These are phyloP conservation scores for Penicillium taxi DNA, from an alignment of 495 filamentous ascomycete genomes.

Conservation along the genomic window DNA sequence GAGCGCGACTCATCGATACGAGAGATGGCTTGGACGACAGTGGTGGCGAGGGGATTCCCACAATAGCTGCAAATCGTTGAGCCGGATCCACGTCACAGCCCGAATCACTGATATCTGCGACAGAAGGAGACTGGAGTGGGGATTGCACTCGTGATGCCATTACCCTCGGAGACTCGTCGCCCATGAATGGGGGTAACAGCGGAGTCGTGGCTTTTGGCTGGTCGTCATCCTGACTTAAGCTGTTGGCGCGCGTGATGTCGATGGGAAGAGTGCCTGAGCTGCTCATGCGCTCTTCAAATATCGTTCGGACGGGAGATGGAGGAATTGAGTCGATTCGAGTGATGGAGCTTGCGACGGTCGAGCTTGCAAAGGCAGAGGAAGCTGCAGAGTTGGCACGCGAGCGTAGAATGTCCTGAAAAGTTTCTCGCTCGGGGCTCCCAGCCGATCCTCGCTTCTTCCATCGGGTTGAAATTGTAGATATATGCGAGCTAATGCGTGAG, in stretches of 20 bases:
- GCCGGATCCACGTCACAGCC: conserved; percentile 27
- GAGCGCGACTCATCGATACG: conserved; percentile 58
- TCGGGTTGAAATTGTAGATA: conserved; percentile 64
- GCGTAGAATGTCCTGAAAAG: conserved; percentile 29
- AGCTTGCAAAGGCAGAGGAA: conserved; percentile 61
- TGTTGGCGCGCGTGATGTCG: conserved; percentile 52
- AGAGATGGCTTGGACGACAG: conserved; percentile 72
- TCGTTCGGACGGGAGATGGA: conserved; percentile 57
- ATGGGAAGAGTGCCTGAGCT: conserved; percentile 41
- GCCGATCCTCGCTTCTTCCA: conserved; percentile 49
- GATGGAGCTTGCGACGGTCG: conserved; percentile 36
- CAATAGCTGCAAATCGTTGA: conserved; percentile 38
- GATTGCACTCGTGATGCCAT: conserved; percentile 50
- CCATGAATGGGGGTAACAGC: conserved; percentile 71
- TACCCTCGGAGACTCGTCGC: conserved; percentile 38
- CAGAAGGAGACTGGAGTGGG: conserved; percentile 74
- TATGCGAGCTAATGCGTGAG: conserved; percentile 58
- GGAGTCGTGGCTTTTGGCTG: conserved; percentile 61
- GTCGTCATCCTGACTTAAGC: conserved; percentile 47
- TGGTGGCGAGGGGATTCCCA: conserved; percentile 62
- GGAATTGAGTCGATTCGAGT: conserved; percentile 53
- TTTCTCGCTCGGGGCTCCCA: conserved; percentile 35
- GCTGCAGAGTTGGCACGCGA: conserved; percentile 51
- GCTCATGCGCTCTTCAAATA: conserved; percentile 53
- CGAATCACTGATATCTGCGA: conserved; percentile 42